Base-by-base conservation (phyloP, 306 rosid genomes). In the Prinsepia uniflora region DNA sequence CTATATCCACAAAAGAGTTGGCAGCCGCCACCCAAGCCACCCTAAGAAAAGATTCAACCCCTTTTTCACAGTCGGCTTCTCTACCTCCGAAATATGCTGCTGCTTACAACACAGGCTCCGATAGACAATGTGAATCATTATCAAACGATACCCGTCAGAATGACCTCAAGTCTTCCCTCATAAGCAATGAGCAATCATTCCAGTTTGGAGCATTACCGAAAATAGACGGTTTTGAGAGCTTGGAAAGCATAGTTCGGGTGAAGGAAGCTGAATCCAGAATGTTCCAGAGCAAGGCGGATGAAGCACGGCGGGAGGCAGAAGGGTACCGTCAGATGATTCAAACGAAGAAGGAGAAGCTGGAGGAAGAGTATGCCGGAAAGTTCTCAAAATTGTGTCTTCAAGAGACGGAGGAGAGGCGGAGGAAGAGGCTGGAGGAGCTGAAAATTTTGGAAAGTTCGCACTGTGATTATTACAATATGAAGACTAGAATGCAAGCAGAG, bases 211-310 rank as follows among this genome's bases (percentile, higher is more conserved):
- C 90, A 11, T 74, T 81, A 52, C 70, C 92, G 14, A 86, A 86
- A 71, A 85, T 85, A 77, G 95, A 86, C 6, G 89, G 91, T 57
- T 75, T 82, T 7, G 96, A 94, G 63, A 94, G 86, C 81, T 83
- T 95, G 84, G 99, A 91, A 63, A 85, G 97, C 86, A 74, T 91
- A 49, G 96, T 95, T 77, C 78, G 89, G 77, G 84, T 95, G 75
- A 95, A 95, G 91, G 94, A 91, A 74, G 99, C 99, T 0, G 99
- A 95, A 72, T 93, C 97, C 1, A 81, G 82, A 76, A 91, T 95
- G 99, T 95, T 91, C 81, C 96, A 91, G 82, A 83, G 75, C 81
- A 95, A 91, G 81, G 97, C 99, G 0, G 97, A 91, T 44, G 97
- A 95, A 78, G 97, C 99, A 0, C 84, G 87, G 79, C 82, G 96